A percentile compares a stretch with the other conserved stretches of the same genome.
Conservation (phyloP, 345 rosid species). For the Turnera subulata region DNA sequence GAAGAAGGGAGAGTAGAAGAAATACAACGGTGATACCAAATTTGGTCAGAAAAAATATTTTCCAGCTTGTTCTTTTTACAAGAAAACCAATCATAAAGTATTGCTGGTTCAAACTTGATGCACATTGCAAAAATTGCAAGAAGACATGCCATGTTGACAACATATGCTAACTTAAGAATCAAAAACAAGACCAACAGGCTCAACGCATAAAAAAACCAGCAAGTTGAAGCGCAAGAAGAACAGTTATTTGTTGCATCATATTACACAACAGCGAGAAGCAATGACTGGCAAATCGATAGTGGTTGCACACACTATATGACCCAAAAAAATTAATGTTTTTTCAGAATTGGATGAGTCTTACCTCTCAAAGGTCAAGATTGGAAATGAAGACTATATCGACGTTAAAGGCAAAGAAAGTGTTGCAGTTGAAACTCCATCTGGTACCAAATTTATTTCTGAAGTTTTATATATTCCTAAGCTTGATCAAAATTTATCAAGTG, state of each 20-base stretch:
- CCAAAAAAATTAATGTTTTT: not conserved
- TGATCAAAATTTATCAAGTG: not conserved
- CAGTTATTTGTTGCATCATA: not conserved
- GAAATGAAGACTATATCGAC: not conserved
- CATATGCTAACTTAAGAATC: too few species aligned
- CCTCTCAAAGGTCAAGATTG: not conserved
- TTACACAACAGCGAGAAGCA: not conserved
- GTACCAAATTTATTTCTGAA: not conserved
- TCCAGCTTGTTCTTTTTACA: too few species aligned
- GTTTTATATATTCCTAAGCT: not conserved
- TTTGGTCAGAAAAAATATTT: too few species aligned
- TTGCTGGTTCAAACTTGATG: too few species aligned
- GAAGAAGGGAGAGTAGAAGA: too few species aligned
- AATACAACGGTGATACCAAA: too few species aligned
- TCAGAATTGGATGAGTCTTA: not conserved
- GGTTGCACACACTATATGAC: not conserved
- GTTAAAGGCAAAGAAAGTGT: not conserved
- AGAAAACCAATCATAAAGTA: too few species aligned
- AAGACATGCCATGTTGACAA: too few species aligned
- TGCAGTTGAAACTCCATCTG: not conserved
- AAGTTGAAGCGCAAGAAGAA: too few species aligned
- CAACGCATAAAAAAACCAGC: too few species aligned
- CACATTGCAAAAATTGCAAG: too few species aligned
- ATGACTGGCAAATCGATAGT: not conserved
- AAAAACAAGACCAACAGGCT: too few species aligned